A percentile compares a stretch with the other conserved stretches of the same genome.
phyloP scores from a whole-genome alignment of 2,329 filamentous ascomycete genomes.

The Furcasterigmium furcatum region DNA sequence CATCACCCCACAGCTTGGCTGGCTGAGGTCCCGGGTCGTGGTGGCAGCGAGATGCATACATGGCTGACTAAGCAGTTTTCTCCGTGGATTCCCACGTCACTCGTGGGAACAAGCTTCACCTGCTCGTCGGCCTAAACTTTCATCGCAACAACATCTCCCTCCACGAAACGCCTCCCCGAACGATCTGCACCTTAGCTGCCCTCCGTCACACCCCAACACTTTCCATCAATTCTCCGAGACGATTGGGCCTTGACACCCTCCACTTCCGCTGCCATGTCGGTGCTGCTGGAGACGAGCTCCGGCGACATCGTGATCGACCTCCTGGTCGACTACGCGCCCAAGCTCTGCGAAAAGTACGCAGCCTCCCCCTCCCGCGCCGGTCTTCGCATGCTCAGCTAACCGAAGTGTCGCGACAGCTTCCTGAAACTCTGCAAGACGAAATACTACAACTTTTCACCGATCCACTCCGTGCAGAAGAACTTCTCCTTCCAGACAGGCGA shows the following conservation, averaged over 20 bases:
- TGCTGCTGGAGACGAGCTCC: constrained; percentile 86
- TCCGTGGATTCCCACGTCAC: no score
- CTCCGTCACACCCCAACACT: no score
- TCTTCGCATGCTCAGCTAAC: constrained; percentile 42
- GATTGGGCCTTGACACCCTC: background rate
- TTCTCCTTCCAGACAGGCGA: constrained; percentile 98
- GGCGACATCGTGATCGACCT: constrained; percentile 96
- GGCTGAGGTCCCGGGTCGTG: no score
- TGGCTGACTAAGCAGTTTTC: no score
- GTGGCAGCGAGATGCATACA: no score
- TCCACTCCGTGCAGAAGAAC: constrained; percentile 89
- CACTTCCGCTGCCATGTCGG: constrained; percentile 63
- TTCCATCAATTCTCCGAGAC: no score
- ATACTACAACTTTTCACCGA: constrained; percentile 96
- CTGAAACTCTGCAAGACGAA: constrained; percentile 98
- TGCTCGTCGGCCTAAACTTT: no score
- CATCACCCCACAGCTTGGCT: no score
- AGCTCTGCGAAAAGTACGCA: constrained; percentile 84
- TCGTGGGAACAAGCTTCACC: no score
- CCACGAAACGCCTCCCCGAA: no score
- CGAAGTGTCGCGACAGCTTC: constrained; percentile 64
- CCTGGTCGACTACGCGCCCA: constrained; percentile 82
- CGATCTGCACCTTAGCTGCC: no score
- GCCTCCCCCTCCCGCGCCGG: background rate
- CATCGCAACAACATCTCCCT: no score